Conservation (phyloP, 345 rosid genomes). For the Lumnitzera littorea region DNA sequence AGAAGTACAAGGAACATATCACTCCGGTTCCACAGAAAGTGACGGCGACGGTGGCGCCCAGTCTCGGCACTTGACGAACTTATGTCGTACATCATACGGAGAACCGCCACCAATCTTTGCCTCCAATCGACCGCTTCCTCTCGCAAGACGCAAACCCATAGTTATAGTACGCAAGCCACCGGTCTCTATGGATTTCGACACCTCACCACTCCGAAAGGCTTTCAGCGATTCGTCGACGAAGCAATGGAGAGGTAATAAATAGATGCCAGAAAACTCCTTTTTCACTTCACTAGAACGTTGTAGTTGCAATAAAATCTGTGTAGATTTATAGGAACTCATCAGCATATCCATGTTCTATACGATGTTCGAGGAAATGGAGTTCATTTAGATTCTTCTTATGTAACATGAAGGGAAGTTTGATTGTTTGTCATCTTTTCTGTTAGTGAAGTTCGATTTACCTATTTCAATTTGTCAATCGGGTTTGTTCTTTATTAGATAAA, state of each 20-base stretch:
- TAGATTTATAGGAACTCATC: too few species aligned
- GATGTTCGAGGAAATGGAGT: too few species aligned
- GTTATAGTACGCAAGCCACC: conserved; percentile 26
- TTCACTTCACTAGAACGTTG: not conserved
- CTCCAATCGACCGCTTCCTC: conserved; percentile 16
- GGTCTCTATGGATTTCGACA: conserved; percentile 85
- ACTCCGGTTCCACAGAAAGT: too few species aligned
- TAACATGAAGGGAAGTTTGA: too few species aligned
- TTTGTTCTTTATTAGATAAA: not conserved
- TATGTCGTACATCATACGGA: conserved; percentile 15
- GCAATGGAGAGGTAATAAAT: conserved; percentile 66
- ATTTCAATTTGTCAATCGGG: not conserved
- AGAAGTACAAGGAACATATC: too few species aligned
- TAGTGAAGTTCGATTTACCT: too few species aligned
- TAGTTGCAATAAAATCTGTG: not conserved
- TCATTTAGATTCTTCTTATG: too few species aligned
- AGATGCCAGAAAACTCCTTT: not conserved
- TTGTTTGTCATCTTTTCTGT: too few species aligned
- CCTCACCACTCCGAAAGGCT: conserved; percentile 72
- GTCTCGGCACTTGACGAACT: not conserved
- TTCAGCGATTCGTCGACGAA: conserved; percentile 76
- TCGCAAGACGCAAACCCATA: conserved; percentile 15
- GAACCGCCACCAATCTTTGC: conserved; percentile 15
- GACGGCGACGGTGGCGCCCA: conserved; percentile 24
- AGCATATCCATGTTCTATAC: too few species aligned